Evolutionary conservation across 202 grass and related monocot genomes (phyloP).

Genomic region (Bolboschoenoplectus hybrid): DNA sequence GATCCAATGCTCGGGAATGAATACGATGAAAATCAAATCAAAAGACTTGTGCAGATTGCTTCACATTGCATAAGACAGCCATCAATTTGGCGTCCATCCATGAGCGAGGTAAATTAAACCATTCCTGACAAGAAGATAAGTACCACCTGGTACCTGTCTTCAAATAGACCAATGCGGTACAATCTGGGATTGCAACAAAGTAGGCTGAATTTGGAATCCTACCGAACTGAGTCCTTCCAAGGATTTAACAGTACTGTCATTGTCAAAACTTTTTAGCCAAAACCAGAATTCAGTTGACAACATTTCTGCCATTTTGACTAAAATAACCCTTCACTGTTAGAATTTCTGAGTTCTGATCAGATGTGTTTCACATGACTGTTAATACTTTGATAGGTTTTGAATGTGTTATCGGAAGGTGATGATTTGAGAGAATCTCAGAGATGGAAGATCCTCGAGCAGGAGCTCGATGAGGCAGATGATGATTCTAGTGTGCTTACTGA

Average conservation of each 20-base stretch:
- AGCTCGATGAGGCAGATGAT: constrained; percentile 64
- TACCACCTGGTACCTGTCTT: background rate
- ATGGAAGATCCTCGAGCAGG: constrained; percentile 72
- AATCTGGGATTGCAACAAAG: background rate
- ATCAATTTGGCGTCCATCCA: constrained; percentile 76
- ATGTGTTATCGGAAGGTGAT: constrained; percentile 58
- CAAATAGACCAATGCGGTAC: background rate
- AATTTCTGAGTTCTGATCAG: constrained; percentile 18
- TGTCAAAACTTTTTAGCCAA: background rate
- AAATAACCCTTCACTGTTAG: background rate
- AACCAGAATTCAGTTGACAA: background rate
- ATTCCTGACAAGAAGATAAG: background rate
- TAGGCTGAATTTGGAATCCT: background rate
- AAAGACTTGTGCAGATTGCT: constrained; percentile 59
- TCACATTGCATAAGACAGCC: constrained; percentile 79
- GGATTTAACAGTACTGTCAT: background rate
- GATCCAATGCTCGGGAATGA: constrained; percentile 63
- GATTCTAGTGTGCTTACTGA: constrained; percentile 59
- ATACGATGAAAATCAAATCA: constrained; percentile 74
- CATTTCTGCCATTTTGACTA: background rate
- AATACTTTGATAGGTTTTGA: constrained; percentile 59
- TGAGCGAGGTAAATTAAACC: constrained; percentile 60
- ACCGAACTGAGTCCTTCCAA: background rate
- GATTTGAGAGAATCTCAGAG: constrained; percentile 58
- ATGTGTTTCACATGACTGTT: constrained; percentile 5